Base-by-base conservation (phyloP, 257 asterid genomes). In the Handroanthus guayacan region DNA sequence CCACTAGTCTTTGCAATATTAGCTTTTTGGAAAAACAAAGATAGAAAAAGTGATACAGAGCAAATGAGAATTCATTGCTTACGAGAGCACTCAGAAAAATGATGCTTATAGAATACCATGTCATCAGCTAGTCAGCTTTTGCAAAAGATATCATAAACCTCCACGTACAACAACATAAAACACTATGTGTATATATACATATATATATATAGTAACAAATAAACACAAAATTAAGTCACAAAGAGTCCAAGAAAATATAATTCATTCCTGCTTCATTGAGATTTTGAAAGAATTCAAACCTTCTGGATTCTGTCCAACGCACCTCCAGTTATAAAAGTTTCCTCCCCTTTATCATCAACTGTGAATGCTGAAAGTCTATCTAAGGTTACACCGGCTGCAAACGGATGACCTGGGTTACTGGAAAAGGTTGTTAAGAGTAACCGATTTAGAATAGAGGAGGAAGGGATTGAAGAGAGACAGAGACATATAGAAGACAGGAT, bases 341-440 rank as follows among this genome's bases (percentile, higher is more conserved):
- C 99, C 76, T 83, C 86, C 73, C 98, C 99, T 56, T 79, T 83
- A 76, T 95, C 97, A 86, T 95, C 98, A 71, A 95, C 87, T 2
- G 99, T 92, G 84, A 91, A 82, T 8, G 99, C 99, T 55, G 93
- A 95, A 76, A 95, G 97, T 85, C 86, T 95, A 80, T 95, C 97
- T 64, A 95, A 82, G 75, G 92, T 91, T 68, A 95, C 66, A 47
- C 99, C 99, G 58, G 93, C 95, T 43, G 97, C 96, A 86, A 95
- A 95, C 17, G 99, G 94, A 74, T 92, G 99, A 70, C 97, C 98
- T 74, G 92, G 90, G 74, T 92, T 91, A 84, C 99, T 95, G 95
- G 77, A 82, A 50, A 70, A 79, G 58, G 61, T 56, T 18, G 72
- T 64, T 66, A 71, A 67, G 67, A 76, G 74, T 66, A 50, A 77